These are phyloP conservation scores for Thraustochytrium striatum DNA, from an alignment of 352 stramenopile species.

Conservation along the genomic window DNA sequence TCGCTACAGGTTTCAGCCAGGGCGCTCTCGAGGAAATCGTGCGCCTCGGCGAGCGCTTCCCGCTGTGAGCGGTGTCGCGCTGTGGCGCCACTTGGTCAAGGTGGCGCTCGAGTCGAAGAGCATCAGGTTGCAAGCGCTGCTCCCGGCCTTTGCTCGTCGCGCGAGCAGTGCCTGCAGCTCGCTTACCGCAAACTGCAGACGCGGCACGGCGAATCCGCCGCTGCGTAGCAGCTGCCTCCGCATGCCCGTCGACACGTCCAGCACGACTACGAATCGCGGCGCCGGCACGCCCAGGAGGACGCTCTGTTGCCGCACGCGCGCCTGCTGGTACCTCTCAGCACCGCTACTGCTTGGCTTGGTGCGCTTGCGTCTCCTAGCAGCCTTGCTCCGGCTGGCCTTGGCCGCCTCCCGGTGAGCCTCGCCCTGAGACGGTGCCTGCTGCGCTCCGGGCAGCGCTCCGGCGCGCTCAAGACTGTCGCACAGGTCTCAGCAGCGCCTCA, in stretches of 20 bases:
- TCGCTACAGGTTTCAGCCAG: no score
- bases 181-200: background rate
- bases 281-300: no score
- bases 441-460: background rate
- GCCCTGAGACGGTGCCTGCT: background rate
- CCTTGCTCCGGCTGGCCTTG: background rate
- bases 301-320: no score
- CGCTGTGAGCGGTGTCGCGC: background rate
- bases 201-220: background rate
- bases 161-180: background rate
- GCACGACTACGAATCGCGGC: constrained; percentile 25
- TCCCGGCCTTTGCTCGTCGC: background rate
- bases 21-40: no score
- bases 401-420: background rate
- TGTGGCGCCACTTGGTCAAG: background rate
- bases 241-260: constrained; percentile 29
- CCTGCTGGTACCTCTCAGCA: no score
- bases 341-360: background rate
- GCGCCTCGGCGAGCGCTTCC: no score
- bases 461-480: constrained; percentile 14
- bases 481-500: background rate
- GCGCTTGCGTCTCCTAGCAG: background rate
- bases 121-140: constrained; percentile 8
- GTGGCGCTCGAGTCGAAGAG: background rate
- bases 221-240: background rate